Percentiles rank a stretch among this genome's conserved stretches.
Evolutionary conservation across 495 filamentous ascomycete species (phyloP).

Genomic region (Oidiodendron maius): DNA sequence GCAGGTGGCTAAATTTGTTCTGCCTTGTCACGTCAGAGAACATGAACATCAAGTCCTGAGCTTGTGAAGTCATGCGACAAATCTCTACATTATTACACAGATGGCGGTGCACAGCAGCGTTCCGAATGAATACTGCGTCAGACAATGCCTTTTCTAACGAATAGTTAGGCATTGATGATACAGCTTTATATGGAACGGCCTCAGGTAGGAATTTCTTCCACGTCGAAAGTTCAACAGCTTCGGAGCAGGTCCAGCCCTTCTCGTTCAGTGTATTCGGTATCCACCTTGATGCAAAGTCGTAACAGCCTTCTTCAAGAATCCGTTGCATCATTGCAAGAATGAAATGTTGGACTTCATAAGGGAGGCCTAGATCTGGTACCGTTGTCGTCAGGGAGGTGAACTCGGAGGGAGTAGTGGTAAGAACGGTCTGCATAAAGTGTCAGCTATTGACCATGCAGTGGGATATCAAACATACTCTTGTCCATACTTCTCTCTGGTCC

Average conservation of each 20-base stretch:
- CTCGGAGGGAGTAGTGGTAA: background rate
- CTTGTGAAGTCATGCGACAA: slow-evolving; percentile 14
- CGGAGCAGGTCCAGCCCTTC: slow-evolving; percentile 30
- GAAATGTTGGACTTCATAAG: slow-evolving; percentile 36
- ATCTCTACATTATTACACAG: slow-evolving; percentile 20
- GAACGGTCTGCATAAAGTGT: background rate
- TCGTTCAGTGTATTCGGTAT: slow-evolving; percentile 25
- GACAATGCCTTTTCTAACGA: slow-evolving; percentile 11
- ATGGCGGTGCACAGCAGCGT: slow-evolving; percentile 21
- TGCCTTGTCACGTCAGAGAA: slow-evolving; percentile 16
- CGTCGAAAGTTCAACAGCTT: slow-evolving; percentile 33
- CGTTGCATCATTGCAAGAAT: slow-evolving; percentile 30
- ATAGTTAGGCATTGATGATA: slow-evolving; percentile 10
- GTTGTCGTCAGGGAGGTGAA: background rate
- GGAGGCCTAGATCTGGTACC: slow-evolving; percentile 24
- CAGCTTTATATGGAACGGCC: slow-evolving; percentile 9
- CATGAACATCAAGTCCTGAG: slow-evolving; percentile 21
- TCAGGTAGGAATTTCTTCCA: slow-evolving; percentile 25
- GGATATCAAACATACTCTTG: slow-evolving; percentile 6
- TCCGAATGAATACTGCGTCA: slow-evolving; percentile 18
- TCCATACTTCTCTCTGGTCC: slow-evolving; percentile 10
- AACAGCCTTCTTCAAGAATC: slow-evolving; percentile 36
- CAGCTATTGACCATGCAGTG: background rate
- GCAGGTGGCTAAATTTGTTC: slow-evolving; percentile 13
- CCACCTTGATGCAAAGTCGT: slow-evolving; percentile 30